Evolutionary conservation across 2,329 filamentous ascomycete species (phyloP), one percentile per base, ranked within the genome.

Genomic region (Neofusicoccum sp.): DNA sequence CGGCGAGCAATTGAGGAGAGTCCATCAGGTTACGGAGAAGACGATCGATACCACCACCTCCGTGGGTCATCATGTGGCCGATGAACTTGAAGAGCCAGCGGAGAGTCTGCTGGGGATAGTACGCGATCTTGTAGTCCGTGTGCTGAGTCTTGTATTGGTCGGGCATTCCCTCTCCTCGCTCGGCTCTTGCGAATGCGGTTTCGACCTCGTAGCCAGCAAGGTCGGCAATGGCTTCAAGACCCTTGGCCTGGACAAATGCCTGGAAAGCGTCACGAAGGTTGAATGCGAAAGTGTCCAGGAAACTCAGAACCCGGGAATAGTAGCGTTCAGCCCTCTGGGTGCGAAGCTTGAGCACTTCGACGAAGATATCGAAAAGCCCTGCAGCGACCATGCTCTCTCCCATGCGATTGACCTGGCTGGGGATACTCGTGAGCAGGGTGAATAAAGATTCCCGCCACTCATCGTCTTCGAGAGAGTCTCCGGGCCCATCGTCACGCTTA

Each of bases 1-100:
- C 91, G 24, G 81, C 84, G 47, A 99, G 82, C 47, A 99, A 81
- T 63, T 89, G 89, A 26, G 93, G 89, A 45, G 95, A 96, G 74
- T 99, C 96, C 49, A 97, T 96, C 62, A 99, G 78, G 70, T 98
- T 99, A 59, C 96, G 86, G 67, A 99, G 80, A 4, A 97, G 80
- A 36, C 95, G 89, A 71, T 98, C 95, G 60, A 93, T 93, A 62
- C 93, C 95, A 61, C 89, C 90, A 60, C 90, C 73, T 79, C 88
- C 82, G 82, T 96, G 75, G 77, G 89, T 79, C 88, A 98, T 96
- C 78, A 98, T 89, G 72, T 98, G 93, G 67, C 96, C 93, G 64
- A 96, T 89, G 71, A 98, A 96, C 74, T 96, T 97, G 74, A 99
- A 89, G 45, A 97, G 81, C 86, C 91, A 96, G 70, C 96, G 93